Percentiles rank a stretch among this genome's conserved stretches.
These are phyloP conservation scores for Pulveroboletus sp. DNA, from an alignment of 768 basidiomycete genomes.

Conservation along the genomic window DNA sequence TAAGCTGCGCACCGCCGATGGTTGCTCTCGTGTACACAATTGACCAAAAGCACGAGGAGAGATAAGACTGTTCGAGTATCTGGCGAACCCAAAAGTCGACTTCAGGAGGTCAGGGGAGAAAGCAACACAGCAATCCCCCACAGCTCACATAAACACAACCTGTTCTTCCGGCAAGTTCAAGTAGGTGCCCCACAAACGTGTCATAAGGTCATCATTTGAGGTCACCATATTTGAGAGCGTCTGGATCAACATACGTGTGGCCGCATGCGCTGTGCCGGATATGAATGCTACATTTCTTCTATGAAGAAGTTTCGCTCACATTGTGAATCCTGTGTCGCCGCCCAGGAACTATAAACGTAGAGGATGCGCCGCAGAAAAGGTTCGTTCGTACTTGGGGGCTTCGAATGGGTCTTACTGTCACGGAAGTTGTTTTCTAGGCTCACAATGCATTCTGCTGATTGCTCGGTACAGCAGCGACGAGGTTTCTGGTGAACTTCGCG, in stretches of 20 bases:
- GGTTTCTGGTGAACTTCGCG: constrained; percentile 79
- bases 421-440: constrained; percentile 28
- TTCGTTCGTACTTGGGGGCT: constrained; percentile 63
- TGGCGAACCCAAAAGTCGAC: constrained; percentile 61
- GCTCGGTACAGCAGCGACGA: constrained; percentile 69
- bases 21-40: constrained; percentile 60
- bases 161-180: constrained; percentile 70
- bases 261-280: constrained; percentile 48
- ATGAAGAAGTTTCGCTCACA: constrained; percentile 39
- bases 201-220: constrained; percentile 55
- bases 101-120: constrained; percentile 22
- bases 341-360: constrained; percentile 76
- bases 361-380: constrained; percentile 64
- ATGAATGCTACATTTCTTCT: neutral
- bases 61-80: constrained; percentile 62
- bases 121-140: neutral
- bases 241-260: constrained; percentile 70
- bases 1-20: constrained; percentile 50
- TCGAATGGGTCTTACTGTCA: constrained; percentile 2
- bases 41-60: constrained; percentile 67
- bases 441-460: constrained; percentile 78
- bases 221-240: constrained; percentile 84
- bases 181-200: constrained; percentile 62
- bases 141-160: constrained; percentile 67
- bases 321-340: constrained; percentile 56